Conservation (phyloP, 1,284 basidiomycete species). For the Puccinia horiana region DNA sequence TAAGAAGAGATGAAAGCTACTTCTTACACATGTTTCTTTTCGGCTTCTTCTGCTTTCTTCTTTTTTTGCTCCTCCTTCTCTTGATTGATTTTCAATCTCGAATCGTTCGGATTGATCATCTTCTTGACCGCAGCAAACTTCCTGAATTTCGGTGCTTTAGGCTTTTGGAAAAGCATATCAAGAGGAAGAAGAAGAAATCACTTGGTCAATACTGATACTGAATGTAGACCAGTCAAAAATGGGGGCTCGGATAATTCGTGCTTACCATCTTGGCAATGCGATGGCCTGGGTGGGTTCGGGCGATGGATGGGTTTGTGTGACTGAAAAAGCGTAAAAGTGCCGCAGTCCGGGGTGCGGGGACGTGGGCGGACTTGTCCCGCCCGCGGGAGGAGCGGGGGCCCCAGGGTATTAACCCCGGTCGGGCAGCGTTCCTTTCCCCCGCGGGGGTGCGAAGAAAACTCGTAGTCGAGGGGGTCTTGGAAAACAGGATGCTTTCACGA, state of each 20-base stretch:
- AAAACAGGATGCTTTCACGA: too few relatives aligned
- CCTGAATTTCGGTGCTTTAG: constrained; percentile 89
- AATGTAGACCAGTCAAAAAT: neutral
- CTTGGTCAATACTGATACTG: neutral
- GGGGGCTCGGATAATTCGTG: neutral
- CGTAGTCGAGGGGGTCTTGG: too few relatives aligned
- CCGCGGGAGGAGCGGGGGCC: too few relatives aligned
- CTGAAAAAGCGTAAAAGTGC: too few relatives aligned
- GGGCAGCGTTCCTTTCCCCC: too few relatives aligned
- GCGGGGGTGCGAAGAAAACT: too few relatives aligned
- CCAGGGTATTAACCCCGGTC: too few relatives aligned
- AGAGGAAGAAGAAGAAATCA: neutral
- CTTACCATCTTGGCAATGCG: neutral
- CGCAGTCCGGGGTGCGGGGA: too few relatives aligned
- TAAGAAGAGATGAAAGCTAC: constrained; percentile 34
- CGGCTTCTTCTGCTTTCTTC: constrained; percentile 52
- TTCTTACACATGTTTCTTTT: constrained; percentile 61
- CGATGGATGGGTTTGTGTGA: neutral
- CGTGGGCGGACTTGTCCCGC: too few relatives aligned
- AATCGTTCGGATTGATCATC: constrained; percentile 90
- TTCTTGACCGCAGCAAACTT: constrained; percentile 96
- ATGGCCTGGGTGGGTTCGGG: neutral
- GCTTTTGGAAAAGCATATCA: constrained; percentile 63
- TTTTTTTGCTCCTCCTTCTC: constrained; percentile 60
- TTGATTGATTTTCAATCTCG: constrained; percentile 69